phyloP scores from a whole-genome alignment of 805 yeast species.

The Saccharomycopsis fodiens region DNA sequence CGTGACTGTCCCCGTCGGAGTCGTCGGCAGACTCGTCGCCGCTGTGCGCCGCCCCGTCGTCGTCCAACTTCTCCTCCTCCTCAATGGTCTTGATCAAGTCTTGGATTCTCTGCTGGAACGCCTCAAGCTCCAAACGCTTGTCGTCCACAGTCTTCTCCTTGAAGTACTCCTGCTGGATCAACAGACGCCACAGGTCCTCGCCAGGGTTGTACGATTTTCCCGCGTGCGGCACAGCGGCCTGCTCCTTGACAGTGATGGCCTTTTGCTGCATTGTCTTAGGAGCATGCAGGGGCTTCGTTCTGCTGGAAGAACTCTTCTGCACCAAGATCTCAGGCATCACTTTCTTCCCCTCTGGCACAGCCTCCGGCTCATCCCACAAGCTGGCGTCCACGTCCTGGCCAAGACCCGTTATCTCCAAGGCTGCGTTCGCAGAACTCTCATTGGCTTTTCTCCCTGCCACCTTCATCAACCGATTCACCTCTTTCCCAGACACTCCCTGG shows the following conservation, averaged over 20 bases:
- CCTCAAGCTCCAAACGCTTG: constrained; percentile 51
- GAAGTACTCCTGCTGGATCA: constrained; percentile 59
- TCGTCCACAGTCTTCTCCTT: constrained; percentile 63
- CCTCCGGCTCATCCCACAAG: constrained; percentile 53
- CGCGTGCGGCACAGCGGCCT: constrained; percentile 55
- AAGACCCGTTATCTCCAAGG: constrained; percentile 59
- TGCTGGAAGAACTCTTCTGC: constrained; percentile 34
- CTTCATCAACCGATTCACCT: constrained; percentile 58
- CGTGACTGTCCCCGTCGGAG: constrained; percentile 28
- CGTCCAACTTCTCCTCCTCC: constrained; percentile 40
- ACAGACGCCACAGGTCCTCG: constrained; percentile 68
- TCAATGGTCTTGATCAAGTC: constrained; percentile 55
- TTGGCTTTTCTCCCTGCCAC: constrained; percentile 68
- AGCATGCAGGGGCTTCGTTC: constrained; percentile 39
- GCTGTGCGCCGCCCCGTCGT: constrained; percentile 34
- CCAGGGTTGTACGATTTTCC: constrained; percentile 95
- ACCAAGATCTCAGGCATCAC: constrained; percentile 34
- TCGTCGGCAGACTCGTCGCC: constrained; percentile 28
- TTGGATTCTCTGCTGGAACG: constrained; percentile 56
- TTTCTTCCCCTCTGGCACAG: constrained; percentile 19
- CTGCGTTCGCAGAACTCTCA: constrained; percentile 42
- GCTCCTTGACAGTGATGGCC: constrained; percentile 48
- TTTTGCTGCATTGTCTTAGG: constrained; percentile 49
- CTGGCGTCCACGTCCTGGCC: constrained; percentile 41
- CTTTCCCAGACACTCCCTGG: constrained; percentile 59